A percentile compares a stretch with the other conserved stretches of the same genome.
Conservation (phyloP, 306 rosid species). For the Hippophae gyantsensis region DNA sequence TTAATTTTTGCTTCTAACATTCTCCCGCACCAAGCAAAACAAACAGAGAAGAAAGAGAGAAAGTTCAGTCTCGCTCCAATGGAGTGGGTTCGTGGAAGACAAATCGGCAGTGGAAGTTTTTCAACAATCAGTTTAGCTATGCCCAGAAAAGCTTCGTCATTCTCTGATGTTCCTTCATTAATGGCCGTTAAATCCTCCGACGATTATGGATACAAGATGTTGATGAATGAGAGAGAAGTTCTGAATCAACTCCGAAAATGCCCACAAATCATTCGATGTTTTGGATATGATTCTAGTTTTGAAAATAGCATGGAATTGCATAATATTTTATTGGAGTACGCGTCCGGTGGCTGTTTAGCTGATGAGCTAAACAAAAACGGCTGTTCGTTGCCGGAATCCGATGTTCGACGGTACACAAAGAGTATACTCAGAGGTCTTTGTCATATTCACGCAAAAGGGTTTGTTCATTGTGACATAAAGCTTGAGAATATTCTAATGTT, state of each 20-base stretch:
- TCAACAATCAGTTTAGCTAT: conserved; percentile 11
- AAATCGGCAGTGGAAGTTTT: conserved; percentile 10
- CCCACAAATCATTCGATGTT: not conserved
- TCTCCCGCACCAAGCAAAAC: too few relatives aligned
- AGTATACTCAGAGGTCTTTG: not conserved
- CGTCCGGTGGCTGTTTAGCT: not conserved
- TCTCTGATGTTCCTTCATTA: too few relatives aligned
- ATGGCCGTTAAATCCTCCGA: not conserved
- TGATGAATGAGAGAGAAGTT: not conserved
- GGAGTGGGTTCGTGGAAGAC: conserved; percentile 14
- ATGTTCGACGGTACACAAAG: not conserved
- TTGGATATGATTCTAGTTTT: not conserved
- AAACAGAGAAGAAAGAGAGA: too few relatives aligned
- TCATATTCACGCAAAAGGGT: not conserved
- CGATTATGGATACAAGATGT: not conserved
- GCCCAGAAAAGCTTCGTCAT: not conserved
- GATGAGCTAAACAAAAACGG: not conserved
- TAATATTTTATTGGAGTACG: not conserved
- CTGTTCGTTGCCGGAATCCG: not conserved
- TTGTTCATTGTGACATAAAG: not conserved
- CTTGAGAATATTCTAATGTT: not conserved
- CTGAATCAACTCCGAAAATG: not conserved
- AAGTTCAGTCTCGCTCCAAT: too few relatives aligned
- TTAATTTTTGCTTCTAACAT: too few relatives aligned
- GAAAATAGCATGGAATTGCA: not conserved